These are phyloP conservation scores for Xylariaceae sp. DNA, from an alignment of 2,329 filamentous ascomycete genomes.

Conservation along the genomic window DNA sequence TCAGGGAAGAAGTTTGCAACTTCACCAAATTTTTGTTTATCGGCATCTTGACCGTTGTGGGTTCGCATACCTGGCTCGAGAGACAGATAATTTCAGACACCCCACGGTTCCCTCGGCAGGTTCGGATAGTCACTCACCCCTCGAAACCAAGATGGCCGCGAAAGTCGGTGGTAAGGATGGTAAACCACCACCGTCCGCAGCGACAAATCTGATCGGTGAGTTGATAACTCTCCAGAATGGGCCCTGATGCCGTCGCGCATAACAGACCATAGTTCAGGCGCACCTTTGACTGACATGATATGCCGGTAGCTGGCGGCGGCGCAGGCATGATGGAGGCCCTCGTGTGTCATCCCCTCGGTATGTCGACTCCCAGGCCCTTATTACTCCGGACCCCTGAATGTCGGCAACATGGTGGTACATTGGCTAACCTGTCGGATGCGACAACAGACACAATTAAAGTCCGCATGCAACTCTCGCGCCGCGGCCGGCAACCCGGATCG, in stretches of 20 bases:
- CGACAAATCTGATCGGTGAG: slow-evolving; percentile 82
- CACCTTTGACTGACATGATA: slow-evolving; percentile 3
- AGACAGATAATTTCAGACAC: not conserved
- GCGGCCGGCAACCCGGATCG: slow-evolving; percentile 75
- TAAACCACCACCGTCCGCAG: slow-evolving; percentile 77
- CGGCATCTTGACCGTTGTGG: not conserved
- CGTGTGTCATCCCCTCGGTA: slow-evolving; percentile 88
- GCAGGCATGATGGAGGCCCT: slow-evolving; percentile 99
- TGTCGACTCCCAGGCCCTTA: slow-evolving; percentile 15
- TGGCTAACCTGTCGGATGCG: not conserved
- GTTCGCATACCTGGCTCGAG: not conserved
- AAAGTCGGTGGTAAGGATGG: slow-evolving; percentile 42
- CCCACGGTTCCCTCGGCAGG: not conserved
- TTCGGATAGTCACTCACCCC: slow-evolving; percentile 8
- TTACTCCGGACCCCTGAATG: not conserved
- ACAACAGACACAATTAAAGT: slow-evolving; percentile 88
- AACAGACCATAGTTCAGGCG: not conserved
- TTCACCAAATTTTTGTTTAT: not conserved
- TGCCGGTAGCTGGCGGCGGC: slow-evolving; percentile 74
- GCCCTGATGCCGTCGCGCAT: not conserved
- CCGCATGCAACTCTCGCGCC: slow-evolving; percentile 93
- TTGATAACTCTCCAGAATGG: not conserved
- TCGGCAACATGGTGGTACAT: not conserved
- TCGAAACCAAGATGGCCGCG: slow-evolving; percentile 35
- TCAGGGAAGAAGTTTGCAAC: not conserved